A percentile compares a stretch with the other conserved stretches of the same genome.
phyloP scores from a whole-genome alignment of 768 basidiomycete species.

The Psilocybe cubensis region DNA sequence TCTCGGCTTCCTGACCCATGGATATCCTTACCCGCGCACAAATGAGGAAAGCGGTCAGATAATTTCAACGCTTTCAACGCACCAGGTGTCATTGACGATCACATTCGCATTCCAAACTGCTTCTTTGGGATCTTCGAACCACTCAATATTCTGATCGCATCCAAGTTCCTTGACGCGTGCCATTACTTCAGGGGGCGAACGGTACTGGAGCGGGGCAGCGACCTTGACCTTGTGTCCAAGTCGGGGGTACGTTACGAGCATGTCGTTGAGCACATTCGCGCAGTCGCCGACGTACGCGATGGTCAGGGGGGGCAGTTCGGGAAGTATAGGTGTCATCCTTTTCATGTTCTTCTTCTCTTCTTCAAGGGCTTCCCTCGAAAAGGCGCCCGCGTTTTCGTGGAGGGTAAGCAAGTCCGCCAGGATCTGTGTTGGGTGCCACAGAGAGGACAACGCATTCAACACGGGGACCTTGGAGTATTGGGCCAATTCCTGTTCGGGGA shows the following conservation, averaged over 20 bases:
- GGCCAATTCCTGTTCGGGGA: conserved; percentile 75
- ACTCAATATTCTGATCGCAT: conserved; percentile 73
- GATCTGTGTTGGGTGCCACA: conserved; percentile 97
- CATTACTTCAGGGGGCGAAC: conserved; percentile 78
- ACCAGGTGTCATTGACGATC: conserved; percentile 99
- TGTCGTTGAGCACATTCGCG: conserved; percentile 95
- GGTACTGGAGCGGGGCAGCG: conserved; percentile 79
- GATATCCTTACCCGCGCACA: conserved; percentile 73
- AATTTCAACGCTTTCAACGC: conserved; percentile 17
- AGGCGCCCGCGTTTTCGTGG: conserved; percentile 70
- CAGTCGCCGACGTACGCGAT: conserved; percentile 94
- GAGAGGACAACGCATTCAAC: conserved; percentile 91
- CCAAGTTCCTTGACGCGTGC: conserved; percentile 75
- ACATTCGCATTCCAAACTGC: conserved; percentile 91
- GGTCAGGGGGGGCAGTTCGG: conserved; percentile 76
- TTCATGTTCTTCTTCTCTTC: conserved; percentile 19
- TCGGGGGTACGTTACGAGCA: conserved; percentile 94
- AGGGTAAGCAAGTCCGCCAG: conserved; percentile 93
- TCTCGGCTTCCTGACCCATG: conserved; percentile 98
- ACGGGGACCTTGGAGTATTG: conserved; percentile 92
- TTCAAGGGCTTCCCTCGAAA: conserved; percentile 31
- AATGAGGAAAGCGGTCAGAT: not conserved
- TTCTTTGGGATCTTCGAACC: conserved; percentile 80
- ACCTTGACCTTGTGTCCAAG: conserved; percentile 87
- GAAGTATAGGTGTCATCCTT: conserved; percentile 28